Evolutionary conservation across 2,329 filamentous ascomycete genomes (phyloP).

Genomic region (Corinectria fuckeliana): DNA sequence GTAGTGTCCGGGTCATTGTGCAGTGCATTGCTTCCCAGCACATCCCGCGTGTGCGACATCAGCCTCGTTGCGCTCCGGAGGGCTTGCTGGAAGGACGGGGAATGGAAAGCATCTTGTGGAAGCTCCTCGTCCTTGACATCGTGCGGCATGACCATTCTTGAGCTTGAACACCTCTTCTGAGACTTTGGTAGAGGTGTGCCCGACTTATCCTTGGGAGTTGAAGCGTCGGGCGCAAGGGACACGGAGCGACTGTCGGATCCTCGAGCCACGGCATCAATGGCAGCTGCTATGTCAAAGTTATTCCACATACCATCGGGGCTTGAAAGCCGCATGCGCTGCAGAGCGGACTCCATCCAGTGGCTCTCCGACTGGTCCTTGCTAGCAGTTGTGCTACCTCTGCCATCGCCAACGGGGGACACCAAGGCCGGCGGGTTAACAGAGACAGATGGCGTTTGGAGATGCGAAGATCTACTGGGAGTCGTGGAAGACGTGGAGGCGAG

Average conservation of each 20-base stretch:
- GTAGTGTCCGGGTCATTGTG: constrained; percentile 48
- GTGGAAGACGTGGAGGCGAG: background rate
- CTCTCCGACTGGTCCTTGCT: background rate
- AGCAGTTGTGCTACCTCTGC: background rate
- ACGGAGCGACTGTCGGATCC: constrained; percentile 10
- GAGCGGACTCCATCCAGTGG: constrained; percentile 1
- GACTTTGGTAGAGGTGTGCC: constrained; percentile 11
- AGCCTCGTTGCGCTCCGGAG: constrained; percentile 43
- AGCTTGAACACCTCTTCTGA: constrained; percentile 21
- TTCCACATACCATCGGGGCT: constrained; percentile 2
- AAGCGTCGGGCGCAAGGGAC: constrained; percentile 22
- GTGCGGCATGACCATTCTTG: constrained; percentile 13
- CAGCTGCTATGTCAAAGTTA: constrained; percentile 5
- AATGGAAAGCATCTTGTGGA: constrained; percentile 45
- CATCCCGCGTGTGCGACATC: constrained; percentile 39
- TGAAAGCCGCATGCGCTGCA: constrained; percentile 18
- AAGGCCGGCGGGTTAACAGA: constrained; percentile 17
- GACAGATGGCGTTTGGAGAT: constrained; percentile 24
- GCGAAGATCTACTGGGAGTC: background rate
- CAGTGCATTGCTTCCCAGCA: constrained; percentile 45
- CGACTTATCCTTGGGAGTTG: background rate
- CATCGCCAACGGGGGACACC: background rate
- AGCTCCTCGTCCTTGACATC: constrained; percentile 42
- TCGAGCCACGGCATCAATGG: constrained; percentile 11
- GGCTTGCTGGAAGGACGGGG: constrained; percentile 43